Evolutionary conservation across 768 basidiomycete genomes (phyloP).

Genomic region (Termitomyces titanicus): DNA sequence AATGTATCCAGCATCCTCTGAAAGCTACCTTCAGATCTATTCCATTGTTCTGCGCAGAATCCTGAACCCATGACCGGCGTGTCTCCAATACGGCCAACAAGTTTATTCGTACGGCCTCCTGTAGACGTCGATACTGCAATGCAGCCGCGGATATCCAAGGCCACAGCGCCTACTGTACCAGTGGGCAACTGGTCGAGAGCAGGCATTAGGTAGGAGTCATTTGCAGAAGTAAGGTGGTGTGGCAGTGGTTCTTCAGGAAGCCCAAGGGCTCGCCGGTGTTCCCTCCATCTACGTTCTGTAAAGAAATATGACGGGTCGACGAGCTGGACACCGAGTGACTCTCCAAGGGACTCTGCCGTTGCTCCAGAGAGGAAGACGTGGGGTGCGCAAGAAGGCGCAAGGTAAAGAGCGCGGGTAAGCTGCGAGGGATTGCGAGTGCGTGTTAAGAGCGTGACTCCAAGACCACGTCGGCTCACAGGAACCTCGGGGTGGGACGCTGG

Average conservation of each 20-base stretch:
- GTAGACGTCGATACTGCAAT: constrained; percentile 75
- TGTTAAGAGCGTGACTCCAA: constrained; percentile 63
- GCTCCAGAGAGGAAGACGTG: constrained; percentile 71
- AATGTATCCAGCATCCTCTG: constrained; percentile 23
- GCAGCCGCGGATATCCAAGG: constrained; percentile 70
- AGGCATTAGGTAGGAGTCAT: constrained; percentile 16
- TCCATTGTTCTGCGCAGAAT: constrained; percentile 86
- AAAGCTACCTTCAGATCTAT: constrained; percentile 22
- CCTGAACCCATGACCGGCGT: constrained; percentile 77
- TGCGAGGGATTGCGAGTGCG: constrained; percentile 70
- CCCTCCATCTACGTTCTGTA: constrained; percentile 70
- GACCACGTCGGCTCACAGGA: constrained; percentile 55
- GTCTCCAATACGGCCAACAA: constrained; percentile 80
- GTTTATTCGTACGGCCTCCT: constrained; percentile 80
- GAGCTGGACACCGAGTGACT: constrained; percentile 47
- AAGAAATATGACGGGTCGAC: constrained; percentile 80
- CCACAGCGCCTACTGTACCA: constrained; percentile 85
- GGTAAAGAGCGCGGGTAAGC: constrained; percentile 67
- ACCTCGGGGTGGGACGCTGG: constrained; percentile 62
- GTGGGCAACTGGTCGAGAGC: constrained; percentile 59
- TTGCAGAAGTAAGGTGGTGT: constrained; percentile 10
- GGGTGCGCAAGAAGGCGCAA: constrained; percentile 55
- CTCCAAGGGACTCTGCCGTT: constrained; percentile 59
- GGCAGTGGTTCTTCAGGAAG: constrained; percentile 66
- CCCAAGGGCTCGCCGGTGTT: constrained; percentile 71